A percentile compares a stretch with the other conserved stretches of the same genome.
phyloP scores from a whole-genome alignment of 169 alveolate genomes.

The Eimeria mitis region DNA sequence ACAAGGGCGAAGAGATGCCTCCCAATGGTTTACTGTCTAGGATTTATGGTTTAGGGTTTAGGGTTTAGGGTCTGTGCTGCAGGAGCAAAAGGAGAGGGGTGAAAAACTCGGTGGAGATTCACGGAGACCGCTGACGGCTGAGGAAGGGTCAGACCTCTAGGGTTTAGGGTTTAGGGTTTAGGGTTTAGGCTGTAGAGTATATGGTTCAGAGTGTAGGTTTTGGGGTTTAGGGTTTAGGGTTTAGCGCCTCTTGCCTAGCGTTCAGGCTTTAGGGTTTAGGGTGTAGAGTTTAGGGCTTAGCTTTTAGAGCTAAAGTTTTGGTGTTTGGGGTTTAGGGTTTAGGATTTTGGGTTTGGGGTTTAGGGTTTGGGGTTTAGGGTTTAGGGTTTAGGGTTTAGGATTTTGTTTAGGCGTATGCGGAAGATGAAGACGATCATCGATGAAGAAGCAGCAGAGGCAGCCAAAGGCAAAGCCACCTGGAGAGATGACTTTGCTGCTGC shows the following conservation, averaged over 20 bases:
- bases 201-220: not conserved
- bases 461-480: not conserved
- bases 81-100: not conserved
- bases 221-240: not conserved
- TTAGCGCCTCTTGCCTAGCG: not conserved
- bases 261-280: not conserved
- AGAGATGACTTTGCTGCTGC: not conserved
- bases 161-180: not conserved
- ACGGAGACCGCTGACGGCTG: not conserved
- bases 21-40: too few relatives aligned
- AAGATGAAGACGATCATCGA: not conserved
- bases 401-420: not conserved
- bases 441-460: not conserved
- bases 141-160: not conserved
- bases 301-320: too few relatives aligned
- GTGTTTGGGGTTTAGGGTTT: not conserved
- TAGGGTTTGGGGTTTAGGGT: constrained; percentile 27
- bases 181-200: not conserved
- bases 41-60: not conserved
- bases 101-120: not conserved
- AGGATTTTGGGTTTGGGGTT: constrained; percentile 2
- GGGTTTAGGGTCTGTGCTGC: not conserved
- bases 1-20: not conserved
- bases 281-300: not conserved
- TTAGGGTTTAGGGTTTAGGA: not conserved